Conservation (phyloP, 2,329 filamentous ascomycete genomes). For the Apiospora phragmitis region DNA sequence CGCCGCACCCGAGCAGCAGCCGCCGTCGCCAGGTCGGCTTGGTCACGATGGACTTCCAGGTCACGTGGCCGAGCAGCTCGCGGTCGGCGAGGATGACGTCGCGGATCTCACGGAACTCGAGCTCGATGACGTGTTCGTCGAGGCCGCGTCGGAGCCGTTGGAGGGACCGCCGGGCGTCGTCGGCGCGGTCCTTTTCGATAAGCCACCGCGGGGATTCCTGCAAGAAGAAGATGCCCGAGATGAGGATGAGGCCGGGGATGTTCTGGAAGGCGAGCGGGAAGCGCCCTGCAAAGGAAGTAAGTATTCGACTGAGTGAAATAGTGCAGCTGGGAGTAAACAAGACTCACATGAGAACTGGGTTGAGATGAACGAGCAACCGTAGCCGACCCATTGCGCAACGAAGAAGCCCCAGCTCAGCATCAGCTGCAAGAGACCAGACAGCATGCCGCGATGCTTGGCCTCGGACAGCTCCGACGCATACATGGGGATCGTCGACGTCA, state of each 20-base stretch:
- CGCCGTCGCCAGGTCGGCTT: conserved; percentile 45
- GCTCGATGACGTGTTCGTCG: conserved; percentile 36
- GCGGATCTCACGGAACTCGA: conserved; percentile 41
- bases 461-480: conserved; percentile 81
- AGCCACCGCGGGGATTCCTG: not conserved
- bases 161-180: conserved; percentile 24
- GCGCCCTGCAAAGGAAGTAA: conserved; percentile 40
- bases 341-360: conserved; percentile 23
- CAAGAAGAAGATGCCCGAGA: conserved; percentile 57
- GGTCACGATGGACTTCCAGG: conserved; percentile 43
- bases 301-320: not conserved
- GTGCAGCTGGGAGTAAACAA: not conserved
- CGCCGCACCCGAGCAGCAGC: conserved; percentile 45
- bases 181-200: not conserved
- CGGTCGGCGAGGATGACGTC: conserved; percentile 39
- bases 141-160: conserved; percentile 32
- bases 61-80: conserved; percentile 33
- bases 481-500: conserved; percentile 51
- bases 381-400: conserved; percentile 72
- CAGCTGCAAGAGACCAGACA: conserved; percentile 78
- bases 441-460: conserved; percentile 72
- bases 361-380: conserved; percentile 46
- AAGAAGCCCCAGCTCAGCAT: conserved; percentile 78
- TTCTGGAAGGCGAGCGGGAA: conserved; percentile 70
- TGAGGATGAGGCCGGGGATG: conserved; percentile 65